Base-by-base conservation (phyloP, 441 rosid genomes). In the Pelargonium fulgidum region DNA sequence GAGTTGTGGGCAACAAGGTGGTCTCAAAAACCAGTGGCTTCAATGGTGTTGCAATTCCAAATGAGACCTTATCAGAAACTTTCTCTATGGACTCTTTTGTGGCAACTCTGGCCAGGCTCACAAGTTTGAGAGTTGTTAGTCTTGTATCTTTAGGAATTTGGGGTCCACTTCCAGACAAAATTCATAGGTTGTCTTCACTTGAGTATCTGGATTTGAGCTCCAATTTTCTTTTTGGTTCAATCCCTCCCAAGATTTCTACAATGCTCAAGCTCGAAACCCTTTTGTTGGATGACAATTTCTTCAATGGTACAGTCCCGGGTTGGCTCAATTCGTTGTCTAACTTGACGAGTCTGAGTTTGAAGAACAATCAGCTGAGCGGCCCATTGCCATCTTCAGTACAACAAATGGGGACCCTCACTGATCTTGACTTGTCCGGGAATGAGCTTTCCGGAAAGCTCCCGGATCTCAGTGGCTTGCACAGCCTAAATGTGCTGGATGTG, bases 121-220 rank as follows among this genome's bases (percentile, higher is more conserved):
- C 74, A 47, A 74, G 81, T 58, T 79, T 90, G 66, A 84, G 80
- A 77, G 87, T 83, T 58, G 89, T 90, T 65, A 80, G 81, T 65
- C 76, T 90, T 56, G 72, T 83, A 59, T 84, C 90, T 70, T 56
- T 88, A 42, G 93, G 96, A 39, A 86, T 90, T 67, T 88, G 96
- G 96, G 96, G 96, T 22, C 81, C 85, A 24, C 86, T 88, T 56
- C 91, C 90, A 2, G 90, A 85, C 80, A 90, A 90, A 65, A 85
- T 87, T 62, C 93, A 81, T 72, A 62, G 96, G 61, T 67, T 90
- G 65, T 74, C 78, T 68, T 79, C 86, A 19, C 89, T 90, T n/a
- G 29, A 24, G 65, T 76, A 78, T 62, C 76, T 90, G 81, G 92
- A 90, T 73, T 84, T 90, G 75, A 85, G 92, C 58, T 79, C 87